These are phyloP conservation scores for Theobroma cacao DNA, from an alignment of 345 rosid species.

Conservation along the genomic window DNA sequence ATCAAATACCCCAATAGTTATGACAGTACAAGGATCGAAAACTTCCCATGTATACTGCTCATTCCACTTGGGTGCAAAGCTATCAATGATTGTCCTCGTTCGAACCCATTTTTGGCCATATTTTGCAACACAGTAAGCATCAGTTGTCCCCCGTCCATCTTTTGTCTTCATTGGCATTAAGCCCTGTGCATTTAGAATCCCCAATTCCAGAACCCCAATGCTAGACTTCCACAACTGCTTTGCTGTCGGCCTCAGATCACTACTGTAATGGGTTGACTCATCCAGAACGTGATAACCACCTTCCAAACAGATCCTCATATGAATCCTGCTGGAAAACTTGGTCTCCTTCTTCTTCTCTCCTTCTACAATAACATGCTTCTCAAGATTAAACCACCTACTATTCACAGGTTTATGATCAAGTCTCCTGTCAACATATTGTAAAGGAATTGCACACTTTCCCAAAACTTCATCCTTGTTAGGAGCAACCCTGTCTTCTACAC, in stretches of 20 bases:
- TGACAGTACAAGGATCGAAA: constrained; percentile 86
- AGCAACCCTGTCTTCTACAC: constrained; percentile 81
- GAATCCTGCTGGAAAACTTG: constrained; percentile 84
- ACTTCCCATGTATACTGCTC: constrained; percentile 99
- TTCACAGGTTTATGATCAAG: constrained; percentile 70
- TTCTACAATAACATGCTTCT: constrained; percentile 54
- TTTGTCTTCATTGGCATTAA: constrained; percentile 85
- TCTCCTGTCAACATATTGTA: constrained; percentile 64
- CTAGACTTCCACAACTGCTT: constrained; percentile 81
- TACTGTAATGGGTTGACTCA: constrained; percentile 88
- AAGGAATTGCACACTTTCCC: constrained; percentile 54
- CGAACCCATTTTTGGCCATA: constrained; percentile 93
- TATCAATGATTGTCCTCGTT: constrained; percentile 84
- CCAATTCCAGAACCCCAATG: constrained; percentile 84
- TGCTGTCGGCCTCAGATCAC: constrained; percentile 92
- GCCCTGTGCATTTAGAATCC: constrained; percentile 75
- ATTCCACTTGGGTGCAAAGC: constrained; percentile 92
- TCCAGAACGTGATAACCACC: constrained; percentile 95
- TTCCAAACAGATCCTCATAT: constrained; percentile 83
- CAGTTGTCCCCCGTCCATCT: constrained; percentile 85
- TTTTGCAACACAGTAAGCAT: constrained; percentile 94
- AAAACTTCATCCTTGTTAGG: constrained; percentile 79
- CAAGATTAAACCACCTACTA: constrained; percentile 75
- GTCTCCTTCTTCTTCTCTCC: constrained; percentile 79
- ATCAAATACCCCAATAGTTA: constrained; percentile 88